A percentile compares a stretch with the other conserved stretches of the same genome.
These are phyloP conservation scores for Gamarada debralockiae DNA, from an alignment of 495 filamentous ascomycete species.

Conservation along the genomic window DNA sequence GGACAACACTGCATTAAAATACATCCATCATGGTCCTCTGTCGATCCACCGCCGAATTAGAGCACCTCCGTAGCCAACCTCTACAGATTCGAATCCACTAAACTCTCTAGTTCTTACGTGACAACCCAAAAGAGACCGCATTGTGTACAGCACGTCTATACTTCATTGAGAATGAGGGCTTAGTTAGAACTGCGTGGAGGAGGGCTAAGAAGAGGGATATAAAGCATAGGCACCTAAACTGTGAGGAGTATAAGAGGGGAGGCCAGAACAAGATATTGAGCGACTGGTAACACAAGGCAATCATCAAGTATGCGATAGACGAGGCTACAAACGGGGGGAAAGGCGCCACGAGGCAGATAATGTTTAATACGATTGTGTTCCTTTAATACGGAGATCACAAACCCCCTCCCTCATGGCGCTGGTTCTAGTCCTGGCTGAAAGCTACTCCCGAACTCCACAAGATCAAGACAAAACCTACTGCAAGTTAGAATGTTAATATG, in stretches of 20 bases:
- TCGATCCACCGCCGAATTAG: background rate
- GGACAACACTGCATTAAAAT: background rate
- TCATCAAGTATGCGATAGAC: conserved; percentile 1
- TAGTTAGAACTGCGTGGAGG: background rate
- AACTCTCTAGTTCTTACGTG: background rate
- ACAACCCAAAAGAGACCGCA: background rate
- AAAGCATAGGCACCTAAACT: background rate
- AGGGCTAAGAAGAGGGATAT: background rate
- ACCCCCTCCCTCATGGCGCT: background rate
- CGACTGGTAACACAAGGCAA: background rate
- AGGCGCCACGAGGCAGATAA: background rate
- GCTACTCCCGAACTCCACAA: background rate
- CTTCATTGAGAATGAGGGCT: no score
- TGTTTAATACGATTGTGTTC: background rate
- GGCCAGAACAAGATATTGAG: background rate
- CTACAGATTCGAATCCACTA: background rate
- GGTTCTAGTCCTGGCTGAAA: background rate
- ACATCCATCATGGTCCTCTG: background rate
- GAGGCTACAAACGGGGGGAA: background rate
- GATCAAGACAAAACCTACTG: conserved; percentile 4
- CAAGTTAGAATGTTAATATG: background rate
- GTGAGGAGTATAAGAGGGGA: no score
- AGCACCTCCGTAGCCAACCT: background rate
- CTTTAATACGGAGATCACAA: background rate
- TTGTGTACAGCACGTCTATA: background rate